Evolutionary conservation across 331 rosid species (phyloP), one percentile per base, ranked within the genome.

Genomic region (Ulmus americana): DNA sequence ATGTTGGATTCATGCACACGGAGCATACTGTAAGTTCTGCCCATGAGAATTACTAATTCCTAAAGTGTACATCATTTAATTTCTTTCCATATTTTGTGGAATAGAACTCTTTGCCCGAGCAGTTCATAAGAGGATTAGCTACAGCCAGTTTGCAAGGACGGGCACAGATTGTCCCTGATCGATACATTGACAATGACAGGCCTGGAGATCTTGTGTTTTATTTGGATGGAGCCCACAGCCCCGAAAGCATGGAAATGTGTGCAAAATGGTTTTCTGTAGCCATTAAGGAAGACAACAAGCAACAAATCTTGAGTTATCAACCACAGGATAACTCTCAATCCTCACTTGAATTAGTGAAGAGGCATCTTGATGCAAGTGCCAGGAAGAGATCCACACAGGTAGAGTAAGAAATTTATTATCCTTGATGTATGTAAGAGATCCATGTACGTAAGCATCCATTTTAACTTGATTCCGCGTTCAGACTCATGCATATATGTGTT

Each of bases 221-320:
- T 79, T 65, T 92, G 80, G 98, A 92, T 62, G 98, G 97, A 68
- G 98, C 98, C 56, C 98, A 92, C 79, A 92, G 97, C 74, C 97
- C 97, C 42, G 95, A 92, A 84, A 92, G 97, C 77, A 69, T 92
- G 88, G 95, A 87, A 78, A 77, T 79, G 43, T 86, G 97, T 72
- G 95, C 88, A 11, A 83, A 70, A 67, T 92, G 98, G 98, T 92
- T 92, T 80, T 86, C 91, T 63, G 69, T 65, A 78, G 82, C 88
- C 39, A 63, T 82, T 74, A 76, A 76, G 69, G 83, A 83, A 59
- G 81, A 81, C 35, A 68, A 66, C 69, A 79, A 61, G 70, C 81
- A 63, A 70, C 80, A 55, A 67, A 67, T 61, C 55, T 72, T 71
- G 62, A 67, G 66, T 66, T 53, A 44, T 71, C 85, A 65, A 71